Percentiles rank a stretch among this genome's conserved stretches.
Evolutionary conservation across 306 rosid genomes (phyloP).

Genomic region (Pyrus bretschneideri): DNA sequence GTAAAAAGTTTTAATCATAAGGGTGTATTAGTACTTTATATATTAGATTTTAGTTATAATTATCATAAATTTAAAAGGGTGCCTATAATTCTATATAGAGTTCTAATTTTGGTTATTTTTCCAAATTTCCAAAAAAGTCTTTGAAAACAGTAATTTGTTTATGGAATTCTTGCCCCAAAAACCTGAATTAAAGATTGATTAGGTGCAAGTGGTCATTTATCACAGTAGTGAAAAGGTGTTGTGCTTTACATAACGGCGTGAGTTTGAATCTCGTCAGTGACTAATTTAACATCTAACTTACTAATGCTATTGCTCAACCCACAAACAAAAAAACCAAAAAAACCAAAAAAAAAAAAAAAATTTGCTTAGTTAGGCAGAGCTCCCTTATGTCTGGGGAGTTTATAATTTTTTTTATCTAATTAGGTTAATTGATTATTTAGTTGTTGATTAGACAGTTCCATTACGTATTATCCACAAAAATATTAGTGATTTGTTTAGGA

Average conservation of each 20-base stretch:
- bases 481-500: neutral
- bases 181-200: neutral
- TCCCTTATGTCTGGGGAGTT: neutral
- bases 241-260: accelerated
- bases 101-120: too few species aligned
- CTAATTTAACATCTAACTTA: too few species aligned
- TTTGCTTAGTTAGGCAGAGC: neutral
- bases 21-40: too few species aligned
- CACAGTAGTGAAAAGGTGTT: accelerated
- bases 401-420: neutral
- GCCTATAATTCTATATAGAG: too few species aligned
- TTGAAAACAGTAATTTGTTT: neutral
- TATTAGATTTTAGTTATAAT: too few species aligned
- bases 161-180: neutral
- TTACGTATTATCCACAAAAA: neutral
- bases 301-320: too few species aligned
- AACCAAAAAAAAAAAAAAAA: neutral
- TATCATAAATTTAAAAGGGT: too few species aligned
- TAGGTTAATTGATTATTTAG: neutral
- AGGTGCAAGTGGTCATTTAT: neutral
- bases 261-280: accelerated
- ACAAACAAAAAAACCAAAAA: too few species aligned
- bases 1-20: too few species aligned
- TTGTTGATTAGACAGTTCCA: neutral
- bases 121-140: neutral